Percentiles rank a stretch among this genome's conserved stretches.
Conservation (phyloP, 768 basidiomycete genomes). For the Rhodotorula graminis region DNA sequence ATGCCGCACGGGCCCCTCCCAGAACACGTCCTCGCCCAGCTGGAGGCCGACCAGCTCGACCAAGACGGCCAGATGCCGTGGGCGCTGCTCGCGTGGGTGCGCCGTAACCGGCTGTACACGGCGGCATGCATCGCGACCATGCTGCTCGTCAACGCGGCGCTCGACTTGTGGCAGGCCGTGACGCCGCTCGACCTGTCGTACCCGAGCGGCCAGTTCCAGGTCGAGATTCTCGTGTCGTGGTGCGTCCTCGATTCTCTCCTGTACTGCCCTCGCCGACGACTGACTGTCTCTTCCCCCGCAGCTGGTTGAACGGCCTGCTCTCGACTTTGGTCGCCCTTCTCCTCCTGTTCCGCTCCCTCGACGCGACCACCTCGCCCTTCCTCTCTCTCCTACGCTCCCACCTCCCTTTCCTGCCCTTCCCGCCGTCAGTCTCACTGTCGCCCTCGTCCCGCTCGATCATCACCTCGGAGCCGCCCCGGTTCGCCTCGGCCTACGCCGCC, state of each 20-base stretch:
- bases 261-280: not conserved
- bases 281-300: not conserved
- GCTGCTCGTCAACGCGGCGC: constrained; percentile 11
- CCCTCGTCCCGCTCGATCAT: not conserved
- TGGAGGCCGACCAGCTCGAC: not conserved
- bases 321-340: constrained; percentile 27
- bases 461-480: constrained; percentile 5
- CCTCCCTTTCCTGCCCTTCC: constrained; percentile 20
- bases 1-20: not conserved
- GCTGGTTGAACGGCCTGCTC: constrained; percentile 31
- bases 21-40: not conserved
- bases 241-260: not conserved
- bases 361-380: constrained; percentile 9
- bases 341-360: constrained; percentile 36
- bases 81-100: constrained; percentile 15
- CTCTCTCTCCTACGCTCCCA: not conserved
- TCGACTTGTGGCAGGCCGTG: constrained; percentile 7
- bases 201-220: constrained; percentile 14
- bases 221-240: constrained; percentile 13
- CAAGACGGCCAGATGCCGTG: not conserved
- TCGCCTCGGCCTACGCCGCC: not conserved
- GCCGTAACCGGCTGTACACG: constrained; percentile 12
- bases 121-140: constrained; percentile 10
- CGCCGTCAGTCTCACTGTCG: constrained; percentile 1
- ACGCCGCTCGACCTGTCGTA: not conserved